Base-by-base conservation (phyloP, 192 early-diverging fungal genomes). In the Radiomyces spectabilis region DNA sequence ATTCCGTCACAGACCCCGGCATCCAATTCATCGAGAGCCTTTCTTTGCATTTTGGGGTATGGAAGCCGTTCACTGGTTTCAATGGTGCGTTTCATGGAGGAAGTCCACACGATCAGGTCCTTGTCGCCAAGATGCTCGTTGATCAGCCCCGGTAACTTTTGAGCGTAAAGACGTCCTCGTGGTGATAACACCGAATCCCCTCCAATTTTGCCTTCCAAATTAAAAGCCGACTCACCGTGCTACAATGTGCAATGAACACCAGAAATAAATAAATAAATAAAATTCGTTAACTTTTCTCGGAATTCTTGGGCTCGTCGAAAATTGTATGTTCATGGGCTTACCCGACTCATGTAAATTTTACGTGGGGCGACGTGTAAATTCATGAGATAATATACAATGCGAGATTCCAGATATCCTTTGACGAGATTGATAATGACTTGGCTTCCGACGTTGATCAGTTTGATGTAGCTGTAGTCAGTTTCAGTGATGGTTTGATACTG, bases 381-480 rank as follows among this genome's bases (percentile, higher is more conserved):
- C 97, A 98, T 99, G 62, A 99, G 70, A 68, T 93, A 98, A 75
- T 97, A 98, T 13, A 97, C 93, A 53, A 99, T 92, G 32, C 94
- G 78, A 53, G 91, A 92, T 71, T 98, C 87, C 32, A 99, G 77
- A 69, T 96, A 97, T 50, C 95, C 94, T 41, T 85, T 79, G 53
- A 97, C 90, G 59, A 89, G 87, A 70, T 98, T 93, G 63, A 98
- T 89, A 38, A 94, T 85, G 26, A 96, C 87, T 55, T 84, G 81
- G 25, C 78, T 74, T 22, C 97, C 94, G 25, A 98, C 89, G 58
- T 97, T 96, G 63, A 95, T 87, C 50, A 96, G 76, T 70, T 97
- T 96, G 55, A 97, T 89, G 57, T 91, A 97, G 0, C 92, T 85
- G 19, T 86, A 56, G 15, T 76, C 65, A 45, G 73, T 72, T 53